phyloP scores from a whole-genome alignment of 371 early-diverging fungal species.

The Haplosporangium sp. region DNA sequence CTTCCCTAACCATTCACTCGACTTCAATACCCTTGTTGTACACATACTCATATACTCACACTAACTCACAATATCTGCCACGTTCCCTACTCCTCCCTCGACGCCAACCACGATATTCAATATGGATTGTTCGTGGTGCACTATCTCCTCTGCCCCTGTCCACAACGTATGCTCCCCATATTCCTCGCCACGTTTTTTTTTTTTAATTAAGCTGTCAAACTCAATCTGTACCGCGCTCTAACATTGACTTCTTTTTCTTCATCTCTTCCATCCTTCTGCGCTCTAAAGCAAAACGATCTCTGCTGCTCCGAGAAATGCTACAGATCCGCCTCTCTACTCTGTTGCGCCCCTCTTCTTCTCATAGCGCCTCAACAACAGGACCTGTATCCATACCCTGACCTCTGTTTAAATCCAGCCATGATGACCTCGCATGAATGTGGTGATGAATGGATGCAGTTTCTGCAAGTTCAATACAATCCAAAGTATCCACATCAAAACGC shows the following conservation, averaged over 20 bases:
- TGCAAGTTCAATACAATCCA: conserved; percentile 16
- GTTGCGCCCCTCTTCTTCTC: not conserved
- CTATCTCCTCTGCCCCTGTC: too few relatives aligned
- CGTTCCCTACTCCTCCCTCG: not conserved
- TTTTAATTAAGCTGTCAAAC: too few relatives aligned
- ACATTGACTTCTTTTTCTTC: too few relatives aligned
- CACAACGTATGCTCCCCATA: too few relatives aligned
- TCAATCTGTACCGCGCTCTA: not conserved
- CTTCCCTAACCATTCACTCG: not conserved
- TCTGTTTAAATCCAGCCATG: not conserved
- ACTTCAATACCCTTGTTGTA: not conserved
- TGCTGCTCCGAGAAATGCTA: too few relatives aligned
- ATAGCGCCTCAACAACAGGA: not conserved
- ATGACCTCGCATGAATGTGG: not conserved
- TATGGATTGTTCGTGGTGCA: too few relatives aligned
- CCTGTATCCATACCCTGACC: not conserved
- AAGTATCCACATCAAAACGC: not conserved
- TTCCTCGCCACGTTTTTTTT: too few relatives aligned
- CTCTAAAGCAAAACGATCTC: too few relatives aligned
- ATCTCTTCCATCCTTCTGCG: too few relatives aligned
- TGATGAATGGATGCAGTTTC: conserved; percentile 15
- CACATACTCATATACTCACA: not conserved
- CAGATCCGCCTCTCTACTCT: too few relatives aligned
- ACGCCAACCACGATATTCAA: too few relatives aligned
- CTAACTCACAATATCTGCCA: not conserved